Evolutionary conservation across 2,329 filamentous ascomycete species (phyloP).

Genomic region (Zalaria sp.): DNA sequence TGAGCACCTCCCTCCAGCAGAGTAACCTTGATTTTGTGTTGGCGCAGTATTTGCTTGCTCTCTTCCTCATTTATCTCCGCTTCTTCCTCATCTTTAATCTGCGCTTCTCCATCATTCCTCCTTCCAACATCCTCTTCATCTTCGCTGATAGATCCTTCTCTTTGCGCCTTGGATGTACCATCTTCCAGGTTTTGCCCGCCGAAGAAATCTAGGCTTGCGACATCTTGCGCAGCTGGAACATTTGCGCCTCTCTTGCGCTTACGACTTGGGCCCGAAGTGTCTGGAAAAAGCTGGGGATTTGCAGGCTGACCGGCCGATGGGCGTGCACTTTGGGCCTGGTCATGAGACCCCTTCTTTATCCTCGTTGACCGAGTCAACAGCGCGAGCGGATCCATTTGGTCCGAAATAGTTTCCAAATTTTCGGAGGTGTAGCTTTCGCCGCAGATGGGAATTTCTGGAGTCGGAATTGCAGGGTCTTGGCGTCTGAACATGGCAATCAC

Average conservation of each 20-base stretch:
- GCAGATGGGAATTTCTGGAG: too few species aligned
- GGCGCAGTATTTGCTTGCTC: constrained; percentile 58
- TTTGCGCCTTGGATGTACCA: not conserved
- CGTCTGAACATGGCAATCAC: too few species aligned
- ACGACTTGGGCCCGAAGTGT: not conserved
- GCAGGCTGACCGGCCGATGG: constrained; percentile 2
- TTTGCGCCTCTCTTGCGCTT: constrained; percentile 29
- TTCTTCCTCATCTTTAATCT: not conserved
- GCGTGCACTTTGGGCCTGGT: not conserved
- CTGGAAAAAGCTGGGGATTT: constrained; percentile 5
- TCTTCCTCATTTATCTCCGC: constrained; percentile 43
- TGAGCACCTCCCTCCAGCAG: constrained; percentile 39
- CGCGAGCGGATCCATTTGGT: constrained; percentile 3
- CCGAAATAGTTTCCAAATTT: too few species aligned
- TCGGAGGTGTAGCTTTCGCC: too few species aligned
- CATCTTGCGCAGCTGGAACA: constrained; percentile 8
- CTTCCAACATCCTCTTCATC: constrained; percentile 1
- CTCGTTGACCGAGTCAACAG: constrained; percentile 3
- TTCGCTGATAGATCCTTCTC: not conserved
- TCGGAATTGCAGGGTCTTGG: too few species aligned
- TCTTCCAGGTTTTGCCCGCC: constrained; percentile 10
- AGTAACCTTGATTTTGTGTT: constrained; percentile 74
- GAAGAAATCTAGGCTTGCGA: constrained; percentile 30
- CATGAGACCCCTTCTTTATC: constrained; percentile 1
- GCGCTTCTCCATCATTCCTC: not conserved